Base-by-base conservation (phyloP, 1,284 basidiomycete species). In the Marasmius tenuissimus region DNA sequence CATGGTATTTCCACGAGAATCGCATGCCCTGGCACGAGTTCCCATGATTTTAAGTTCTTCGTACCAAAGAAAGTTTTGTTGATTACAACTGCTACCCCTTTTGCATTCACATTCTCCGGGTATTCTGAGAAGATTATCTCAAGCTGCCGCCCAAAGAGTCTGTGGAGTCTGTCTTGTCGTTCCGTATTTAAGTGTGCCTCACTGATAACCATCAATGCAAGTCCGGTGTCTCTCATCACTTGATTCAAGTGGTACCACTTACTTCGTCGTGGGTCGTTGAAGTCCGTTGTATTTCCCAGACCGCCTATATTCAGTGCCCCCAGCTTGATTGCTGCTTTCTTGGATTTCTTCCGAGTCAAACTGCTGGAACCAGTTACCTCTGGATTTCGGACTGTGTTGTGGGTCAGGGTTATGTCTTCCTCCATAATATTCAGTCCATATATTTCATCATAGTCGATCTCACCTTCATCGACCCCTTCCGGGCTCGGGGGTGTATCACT, bases 171-270 rank as follows among this genome's bases (percentile, higher is more conserved):
- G 1, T 42, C 35, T 0, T 57, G 35, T 0, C 55, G 20, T 18
- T 63, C 50, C 1, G 62, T 58, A 0, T 58, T 61, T 3, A 73
- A 57, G 62, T 75, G 73, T 0, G 73, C 67, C 63, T 75, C 73
- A 27, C 71, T n/a, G 0, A 73, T 18, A 0, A 64, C 63, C 0
- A 73, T 63, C 16, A 73, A 58, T 0, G 64, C 71, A 10, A 73
- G 67, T 8, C 61, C 53, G 12, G 67, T 27, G 0, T 69, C 62
- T 34, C 57, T 34, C 57, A 71, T 64, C 1, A 63, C 45, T 18
- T 64, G 51, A 33, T 68, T 63, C 1, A 73, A 51, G 4, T 62
- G 45, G 3, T 18, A 8, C 72, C 70, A 72, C 59, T 74, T 74
- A 11, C 63, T 61, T 0, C 62, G 48, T 10, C 40, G 2, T n/a